Evolutionary conservation across 1,284 basidiomycete species (phyloP), one percentile per base, ranked within the genome.

Genomic region (Kalmanozyma brasiliensis): DNA sequence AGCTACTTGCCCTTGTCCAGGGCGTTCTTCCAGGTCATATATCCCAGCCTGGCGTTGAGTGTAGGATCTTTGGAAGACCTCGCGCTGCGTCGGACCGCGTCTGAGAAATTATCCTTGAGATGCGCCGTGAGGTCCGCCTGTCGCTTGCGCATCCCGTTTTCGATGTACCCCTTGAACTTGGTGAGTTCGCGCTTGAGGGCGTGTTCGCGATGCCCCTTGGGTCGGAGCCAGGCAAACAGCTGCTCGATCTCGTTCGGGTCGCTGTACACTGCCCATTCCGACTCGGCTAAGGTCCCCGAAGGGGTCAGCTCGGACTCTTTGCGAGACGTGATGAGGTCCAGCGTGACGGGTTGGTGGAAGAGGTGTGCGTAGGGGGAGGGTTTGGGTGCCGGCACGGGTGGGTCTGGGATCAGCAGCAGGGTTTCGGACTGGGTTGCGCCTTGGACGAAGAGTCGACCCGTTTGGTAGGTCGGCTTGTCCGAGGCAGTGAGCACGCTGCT

Each of bases 221-320:
- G 86, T 78, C 97, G 94, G 19, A 98, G 85, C 94, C 94, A 98
- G 3, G 88, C 86, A 43, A 92, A 83, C 73, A 93, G 91, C 65
- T 89, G 88, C 41, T 92, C 89, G 56, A 96, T 83, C 91, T 94
- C 89, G 76, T 96, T 92, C 6, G 90, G 83, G 64, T 91, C 89
- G 49, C 91, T 89, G 84, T 92, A 97, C 24, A 89, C 89, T 9
- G 87, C 94, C 95, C 95, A 98, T 75, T 95, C 90, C 52, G 89
- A 89, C 19, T 89, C 84, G 11, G 84, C 86, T 32, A 97, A 85
- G 69, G 89, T 86, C 8, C 89, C 89, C 13, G 89, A 30, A 8
- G 48, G 53, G 6, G 56, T 44, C 9, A 49, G 44, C 88, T 53
- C 87, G 26, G 47, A 14, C 7, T 41, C 24, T 24, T 64, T 64